Base-by-base conservation (phyloP, 2,329 filamentous ascomycete genomes). In the Chaetomiaceae sp. region DNA sequence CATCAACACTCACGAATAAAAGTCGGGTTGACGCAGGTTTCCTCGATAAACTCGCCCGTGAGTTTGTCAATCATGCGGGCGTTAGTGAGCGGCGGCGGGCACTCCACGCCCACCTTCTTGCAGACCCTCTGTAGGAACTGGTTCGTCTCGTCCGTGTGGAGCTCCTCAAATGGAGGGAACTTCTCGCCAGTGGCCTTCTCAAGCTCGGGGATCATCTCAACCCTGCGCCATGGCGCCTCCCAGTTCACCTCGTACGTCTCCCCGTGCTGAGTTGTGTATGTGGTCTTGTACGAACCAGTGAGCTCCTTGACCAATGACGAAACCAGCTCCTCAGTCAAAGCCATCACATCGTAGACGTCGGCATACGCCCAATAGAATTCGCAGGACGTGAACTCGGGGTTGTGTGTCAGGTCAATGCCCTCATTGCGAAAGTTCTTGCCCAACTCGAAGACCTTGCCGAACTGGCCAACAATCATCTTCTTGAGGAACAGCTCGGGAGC, bases 331-430 rank as follows among this genome's bases (percentile, higher is more conserved):
- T 99, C 94, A 1, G 94, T 97, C 66, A 90, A 80, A 55, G 87
- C 76, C 86, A 95, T 90, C 55, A 96, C 77, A 67, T 97, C 94
- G 71, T 95, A 88, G 62, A 96, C 83, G 71, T 96, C 90, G 51
- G 87, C 87, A 62, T 90, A 97, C 3, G 94, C 92, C 81, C 88
- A 85, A 74, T 99, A 99, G 75, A 97, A 97, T 72, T 99, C 94
- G 70, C 90, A 89, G 23, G 90, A 95, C 38, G 94, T 99, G 76
- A 99, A 99, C 70, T 99, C 94, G 34, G 89, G 94, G 77, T 97
- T 99, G 78, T 99, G 94, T 7, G 94, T 99, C 46, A 94, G 76
- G 69, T 95, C 90, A 59, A 90, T 86, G 55, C 87, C 88, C 71
- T 95, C 90, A 67, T 99, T 99, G 65, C 94, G 79, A 82, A 99